These are phyloP conservation scores for Moniliophthora roreri DNA, from an alignment of 1,284 basidiomycete genomes.

Conservation along the genomic window DNA sequence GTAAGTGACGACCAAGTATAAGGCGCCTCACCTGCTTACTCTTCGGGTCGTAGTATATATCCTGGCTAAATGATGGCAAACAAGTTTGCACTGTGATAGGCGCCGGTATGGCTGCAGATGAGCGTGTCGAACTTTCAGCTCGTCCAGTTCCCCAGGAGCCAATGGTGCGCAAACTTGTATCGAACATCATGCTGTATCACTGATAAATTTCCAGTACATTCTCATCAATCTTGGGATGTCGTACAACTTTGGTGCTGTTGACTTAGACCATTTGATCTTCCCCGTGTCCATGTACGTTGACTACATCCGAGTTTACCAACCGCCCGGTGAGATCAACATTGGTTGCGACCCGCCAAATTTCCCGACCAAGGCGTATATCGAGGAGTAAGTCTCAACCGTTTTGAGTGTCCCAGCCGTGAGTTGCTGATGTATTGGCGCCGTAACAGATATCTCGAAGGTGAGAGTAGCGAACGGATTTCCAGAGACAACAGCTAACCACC, in stretches of 20 bases:
- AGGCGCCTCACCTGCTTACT: neutral
- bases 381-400: slow-evolving; percentile 10
- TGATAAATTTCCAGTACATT: slow-evolving; percentile 33
- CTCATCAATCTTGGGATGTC: slow-evolving; percentile 65
- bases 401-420: neutral
- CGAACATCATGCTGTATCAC: neutral
- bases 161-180: slow-evolving; percentile 44
- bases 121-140: slow-evolving; percentile 52
- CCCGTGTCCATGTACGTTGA: slow-evolving; percentile 61
- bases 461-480: too few relatives aligned
- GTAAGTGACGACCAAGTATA: neutral
- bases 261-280: slow-evolving; percentile 51
- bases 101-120: slow-evolving; percentile 62
- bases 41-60: slow-evolving; percentile 51
- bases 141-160: slow-evolving; percentile 71
- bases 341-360: slow-evolving; percentile 69
- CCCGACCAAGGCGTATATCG: slow-evolving; percentile 18
- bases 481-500: too few relatives aligned
- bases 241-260: slow-evolving; percentile 55
- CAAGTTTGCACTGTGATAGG: slow-evolving; percentile 67
- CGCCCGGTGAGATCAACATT: slow-evolving; percentile 51
- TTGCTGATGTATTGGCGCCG: neutral
- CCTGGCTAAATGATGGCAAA: slow-evolving; percentile 62
- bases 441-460: slow-evolving; percentile 30
- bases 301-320: slow-evolving; percentile 70